Percentiles rank a stretch among this genome's conserved stretches.
Evolutionary conservation across 2,329 filamentous ascomycete species (phyloP).

Genomic region (Simplicillium aogashimaense): DNA sequence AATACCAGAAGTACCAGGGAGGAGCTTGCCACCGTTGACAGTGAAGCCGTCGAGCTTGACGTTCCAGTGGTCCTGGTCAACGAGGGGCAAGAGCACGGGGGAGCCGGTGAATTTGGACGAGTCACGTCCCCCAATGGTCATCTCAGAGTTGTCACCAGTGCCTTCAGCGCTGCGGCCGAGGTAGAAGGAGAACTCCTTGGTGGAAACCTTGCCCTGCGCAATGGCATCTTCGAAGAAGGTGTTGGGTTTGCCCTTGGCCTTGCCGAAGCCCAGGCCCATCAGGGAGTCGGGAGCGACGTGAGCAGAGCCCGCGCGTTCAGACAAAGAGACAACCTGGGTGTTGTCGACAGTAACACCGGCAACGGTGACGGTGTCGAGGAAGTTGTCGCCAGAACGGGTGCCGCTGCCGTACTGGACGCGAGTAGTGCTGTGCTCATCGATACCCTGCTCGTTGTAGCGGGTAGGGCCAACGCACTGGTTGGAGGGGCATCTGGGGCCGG

Average conservation of each 20-base stretch:
- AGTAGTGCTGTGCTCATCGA: slow-evolving; percentile 65
- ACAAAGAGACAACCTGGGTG: slow-evolving; percentile 15
- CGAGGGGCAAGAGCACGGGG: neutral
- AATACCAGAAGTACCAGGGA: neutral
- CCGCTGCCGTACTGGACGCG: slow-evolving; percentile 75
- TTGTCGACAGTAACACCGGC: slow-evolving; percentile 52
- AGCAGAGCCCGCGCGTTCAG: slow-evolving; percentile 20
- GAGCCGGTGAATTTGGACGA: slow-evolving; percentile 51
- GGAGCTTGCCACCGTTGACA: neutral
- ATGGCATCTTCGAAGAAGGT: slow-evolving; percentile 74
- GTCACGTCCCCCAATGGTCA: slow-evolving; percentile 50
- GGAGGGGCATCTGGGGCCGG: neutral
- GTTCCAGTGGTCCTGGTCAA: neutral
- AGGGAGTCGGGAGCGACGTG: slow-evolving; percentile 60
- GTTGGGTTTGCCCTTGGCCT: slow-evolving; percentile 62
- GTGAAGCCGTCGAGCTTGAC: neutral
- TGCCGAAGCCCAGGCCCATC: slow-evolving; percentile 59
- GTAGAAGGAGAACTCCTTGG: slow-evolving; percentile 53
- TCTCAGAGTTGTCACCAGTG: slow-evolving; percentile 52
- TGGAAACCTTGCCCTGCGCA: slow-evolving; percentile 54
- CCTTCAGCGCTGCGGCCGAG: slow-evolving; percentile 48
- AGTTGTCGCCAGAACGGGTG: slow-evolving; percentile 51
- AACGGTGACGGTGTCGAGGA: slow-evolving; percentile 41
- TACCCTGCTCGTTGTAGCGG: slow-evolving; percentile 51
- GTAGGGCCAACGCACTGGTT: slow-evolving; percentile 5